phyloP scores from a whole-genome alignment of 23 red algal genomes.

The Cyanidiococcus yangmingshanensis region DNA sequence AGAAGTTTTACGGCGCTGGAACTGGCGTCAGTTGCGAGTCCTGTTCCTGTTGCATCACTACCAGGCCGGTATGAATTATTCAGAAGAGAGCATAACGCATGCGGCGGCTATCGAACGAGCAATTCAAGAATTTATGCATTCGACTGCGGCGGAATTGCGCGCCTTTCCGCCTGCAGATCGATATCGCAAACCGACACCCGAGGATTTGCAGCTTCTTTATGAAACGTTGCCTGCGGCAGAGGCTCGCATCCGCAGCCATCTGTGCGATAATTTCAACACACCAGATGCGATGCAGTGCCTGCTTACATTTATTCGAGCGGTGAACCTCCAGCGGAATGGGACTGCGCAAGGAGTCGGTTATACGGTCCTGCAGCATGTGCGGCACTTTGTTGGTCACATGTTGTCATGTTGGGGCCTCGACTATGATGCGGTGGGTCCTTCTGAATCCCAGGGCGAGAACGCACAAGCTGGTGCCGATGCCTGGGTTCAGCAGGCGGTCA shows the following conservation, averaged over 20 bases:
- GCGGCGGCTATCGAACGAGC: constrained; percentile 45
- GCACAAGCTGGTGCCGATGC: not conserved
- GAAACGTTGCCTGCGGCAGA: constrained; percentile 28
- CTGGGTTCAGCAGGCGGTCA: not conserved
- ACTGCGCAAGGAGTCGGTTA: constrained; percentile 15
- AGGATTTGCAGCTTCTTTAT: constrained; percentile 30
- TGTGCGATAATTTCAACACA: constrained; percentile 81
- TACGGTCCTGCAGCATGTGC: constrained; percentile 23
- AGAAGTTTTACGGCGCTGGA: constrained; percentile 37
- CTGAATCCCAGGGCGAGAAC: not conserved
- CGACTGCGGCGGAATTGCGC: constrained; percentile 48
- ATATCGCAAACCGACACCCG: constrained; percentile 20
- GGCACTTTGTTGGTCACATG: constrained; percentile 48
- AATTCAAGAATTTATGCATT: constrained; percentile 64
- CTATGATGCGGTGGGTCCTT: not conserved
- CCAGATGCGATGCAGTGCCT: constrained; percentile 43
- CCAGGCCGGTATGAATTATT: constrained; percentile 68
- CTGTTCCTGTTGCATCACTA: constrained; percentile 70
- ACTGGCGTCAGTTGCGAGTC: constrained; percentile 61
- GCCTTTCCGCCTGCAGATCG: constrained; percentile 9
- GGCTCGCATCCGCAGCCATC: constrained; percentile 25
- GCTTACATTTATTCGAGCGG: constrained; percentile 34
- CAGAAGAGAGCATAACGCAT: constrained; percentile 67
- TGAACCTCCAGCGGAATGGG: constrained; percentile 52
- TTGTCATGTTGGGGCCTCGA: constrained; percentile 55